These are phyloP conservation scores for Atalantia buxifolia DNA, from an alignment of 345 rosid genomes.

Conservation along the genomic window DNA sequence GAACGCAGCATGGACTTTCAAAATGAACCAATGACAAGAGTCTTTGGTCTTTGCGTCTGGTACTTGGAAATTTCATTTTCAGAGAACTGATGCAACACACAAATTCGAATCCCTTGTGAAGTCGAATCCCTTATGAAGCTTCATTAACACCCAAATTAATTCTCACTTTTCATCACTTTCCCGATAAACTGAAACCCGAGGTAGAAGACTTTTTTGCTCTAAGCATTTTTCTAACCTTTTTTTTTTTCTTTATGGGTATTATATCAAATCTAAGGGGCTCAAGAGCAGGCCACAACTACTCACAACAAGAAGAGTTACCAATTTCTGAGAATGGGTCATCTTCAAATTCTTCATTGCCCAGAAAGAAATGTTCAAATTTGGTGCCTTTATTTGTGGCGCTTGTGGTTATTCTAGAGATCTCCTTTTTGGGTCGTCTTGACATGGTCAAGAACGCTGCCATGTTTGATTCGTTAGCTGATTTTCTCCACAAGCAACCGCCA, in stretches of 20 bases:
- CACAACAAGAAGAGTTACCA: conserved; percentile 33
- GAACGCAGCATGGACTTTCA: not conserved
- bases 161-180: not conserved
- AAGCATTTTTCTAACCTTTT: not conserved
- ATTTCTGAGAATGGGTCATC: conserved; percentile 26
- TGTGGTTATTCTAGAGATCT: conserved; percentile 70
- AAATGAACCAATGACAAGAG: too few species aligned
- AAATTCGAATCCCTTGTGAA: not conserved
- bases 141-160: not conserved
- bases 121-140: not conserved
- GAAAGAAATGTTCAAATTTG: conserved; percentile 55
- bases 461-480: conserved; percentile 70
- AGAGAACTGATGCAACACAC: not conserved
- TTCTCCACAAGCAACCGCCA: conserved; percentile 36
- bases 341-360: conserved; percentile 28
- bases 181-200: not conserved
- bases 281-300: conserved; percentile 21
- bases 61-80: not conserved
- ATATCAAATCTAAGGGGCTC: conserved; percentile 59
- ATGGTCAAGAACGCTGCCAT: conserved; percentile 56
- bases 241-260: conserved; percentile 41
- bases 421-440: conserved; percentile 80
- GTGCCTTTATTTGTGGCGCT: conserved; percentile 66
- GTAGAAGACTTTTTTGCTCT: not conserved
- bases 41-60: not conserved